phyloP scores from a whole-genome alignment of 495 filamentous ascomycete genomes.

The Neurospora africana region DNA sequence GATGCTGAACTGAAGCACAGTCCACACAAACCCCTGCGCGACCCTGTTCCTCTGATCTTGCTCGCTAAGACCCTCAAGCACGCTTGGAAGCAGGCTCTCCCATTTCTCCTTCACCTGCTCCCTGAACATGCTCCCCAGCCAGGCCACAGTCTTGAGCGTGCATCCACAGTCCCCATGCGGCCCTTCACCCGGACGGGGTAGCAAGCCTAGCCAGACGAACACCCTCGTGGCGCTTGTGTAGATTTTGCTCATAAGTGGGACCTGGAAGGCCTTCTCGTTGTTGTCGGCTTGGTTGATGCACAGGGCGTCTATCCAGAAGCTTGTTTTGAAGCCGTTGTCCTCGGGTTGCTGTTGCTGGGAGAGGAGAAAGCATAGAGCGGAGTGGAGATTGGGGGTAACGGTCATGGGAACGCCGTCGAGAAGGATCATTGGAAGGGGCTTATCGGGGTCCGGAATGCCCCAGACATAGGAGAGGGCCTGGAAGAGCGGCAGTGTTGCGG shows the following conservation, averaged over 20 bases:
- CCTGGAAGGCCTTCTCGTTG: not conserved
- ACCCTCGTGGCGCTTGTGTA: not conserved
- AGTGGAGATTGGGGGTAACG: not conserved
- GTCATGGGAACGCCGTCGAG: not conserved
- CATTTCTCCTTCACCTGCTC: not conserved
- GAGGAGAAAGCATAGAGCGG: too few species aligned
- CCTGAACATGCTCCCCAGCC: not conserved
- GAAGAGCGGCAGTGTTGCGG: not conserved
- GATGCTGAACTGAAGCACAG: not conserved
- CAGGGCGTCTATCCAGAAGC: too few species aligned
- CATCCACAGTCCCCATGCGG: not conserved
- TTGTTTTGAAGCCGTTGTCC: too few species aligned
- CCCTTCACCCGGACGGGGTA: not conserved
- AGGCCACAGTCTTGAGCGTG: not conserved
- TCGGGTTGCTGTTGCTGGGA: too few species aligned
- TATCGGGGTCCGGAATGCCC: not conserved
- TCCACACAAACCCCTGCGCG: not conserved
- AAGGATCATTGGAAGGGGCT: not conserved
- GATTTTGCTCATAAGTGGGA: not conserved
- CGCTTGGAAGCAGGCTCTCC: not conserved
- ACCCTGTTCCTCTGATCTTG: not conserved
- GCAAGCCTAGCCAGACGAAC: not conserved
- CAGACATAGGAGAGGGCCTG: not conserved
- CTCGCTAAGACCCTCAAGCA: not conserved
- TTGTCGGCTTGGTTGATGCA: not conserved